Percentiles rank a stretch among this genome's conserved stretches.
phyloP scores from a whole-genome alignment of 2,329 filamentous ascomycete genomes.

The Claviceps africana region DNA sequence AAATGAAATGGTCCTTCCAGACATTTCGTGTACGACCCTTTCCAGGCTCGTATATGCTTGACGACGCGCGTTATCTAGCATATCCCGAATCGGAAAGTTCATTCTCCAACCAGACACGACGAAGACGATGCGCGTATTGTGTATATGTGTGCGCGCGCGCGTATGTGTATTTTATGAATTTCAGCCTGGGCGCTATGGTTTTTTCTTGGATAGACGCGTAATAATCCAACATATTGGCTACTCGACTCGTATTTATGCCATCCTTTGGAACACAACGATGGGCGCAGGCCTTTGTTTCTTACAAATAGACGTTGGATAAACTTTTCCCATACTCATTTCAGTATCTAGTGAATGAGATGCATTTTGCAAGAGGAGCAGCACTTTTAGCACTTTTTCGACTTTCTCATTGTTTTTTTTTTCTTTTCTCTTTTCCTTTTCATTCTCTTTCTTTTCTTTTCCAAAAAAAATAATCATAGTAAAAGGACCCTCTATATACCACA shows the following conservation, averaged over 20 bases:
- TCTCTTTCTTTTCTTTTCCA: too few relatives aligned
- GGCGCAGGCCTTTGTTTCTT: too few relatives aligned
- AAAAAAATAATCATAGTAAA: background rate
- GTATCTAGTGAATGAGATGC: too few relatives aligned
- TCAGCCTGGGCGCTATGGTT: slow-evolving; percentile 1
- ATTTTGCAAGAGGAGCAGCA: too few relatives aligned
- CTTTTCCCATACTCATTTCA: too few relatives aligned
- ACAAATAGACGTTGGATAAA: too few relatives aligned
- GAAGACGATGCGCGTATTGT: slow-evolving; percentile 15
- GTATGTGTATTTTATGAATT: background rate
- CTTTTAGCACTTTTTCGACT: too few relatives aligned
- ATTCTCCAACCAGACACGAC: slow-evolving; percentile 14
- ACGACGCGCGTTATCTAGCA: background rate
- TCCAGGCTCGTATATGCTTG: background rate
- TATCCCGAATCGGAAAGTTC: background rate
- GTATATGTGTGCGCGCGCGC: slow-evolving; percentile 9
- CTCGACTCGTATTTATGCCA: slow-evolving; percentile 2
- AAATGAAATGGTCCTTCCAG: slow-evolving; percentile 11
- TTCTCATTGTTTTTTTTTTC: too few relatives aligned
- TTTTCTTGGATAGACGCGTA: slow-evolving; percentile 1
- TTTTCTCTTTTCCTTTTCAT: too few relatives aligned
- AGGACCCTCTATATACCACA: too few relatives aligned
- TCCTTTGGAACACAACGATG: too few relatives aligned
- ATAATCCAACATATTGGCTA: slow-evolving; percentile 2
- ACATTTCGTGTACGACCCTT: background rate